These are phyloP conservation scores for Pyrrhoderma noxium DNA, from an alignment of 1,284 basidiomycete species.

Conservation along the genomic window DNA sequence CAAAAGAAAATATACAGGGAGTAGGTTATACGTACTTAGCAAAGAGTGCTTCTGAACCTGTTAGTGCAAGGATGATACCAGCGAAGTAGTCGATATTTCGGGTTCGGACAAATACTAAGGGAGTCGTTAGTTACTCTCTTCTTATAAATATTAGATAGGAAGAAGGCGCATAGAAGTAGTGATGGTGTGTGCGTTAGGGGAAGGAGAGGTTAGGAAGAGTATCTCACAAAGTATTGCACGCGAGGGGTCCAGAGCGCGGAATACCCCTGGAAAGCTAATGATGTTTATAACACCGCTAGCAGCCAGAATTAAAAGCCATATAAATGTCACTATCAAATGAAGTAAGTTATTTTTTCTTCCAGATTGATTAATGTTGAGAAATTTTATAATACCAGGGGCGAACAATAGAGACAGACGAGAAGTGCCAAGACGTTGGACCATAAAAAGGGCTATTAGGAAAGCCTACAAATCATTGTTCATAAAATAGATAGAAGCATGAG, in stretches of 20 bases:
- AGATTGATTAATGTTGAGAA: not conserved
- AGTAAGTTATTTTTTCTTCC: not conserved
- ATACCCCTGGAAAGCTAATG: constrained; percentile 46
- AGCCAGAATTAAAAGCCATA: constrained; percentile 50
- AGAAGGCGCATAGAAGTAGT: no score
- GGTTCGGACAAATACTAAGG: constrained; percentile 55
- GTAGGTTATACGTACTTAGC: constrained; percentile 58
- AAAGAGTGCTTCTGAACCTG: constrained; percentile 64
- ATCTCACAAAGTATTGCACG: constrained; percentile 51
- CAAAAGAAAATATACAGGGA: no score
- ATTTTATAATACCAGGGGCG: constrained; percentile 38
- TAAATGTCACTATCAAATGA: constrained; percentile 36
- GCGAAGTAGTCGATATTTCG: constrained; percentile 51
- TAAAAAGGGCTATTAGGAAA: constrained; percentile 52
- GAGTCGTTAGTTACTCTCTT: no score
- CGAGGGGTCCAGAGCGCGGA: constrained; percentile 60
- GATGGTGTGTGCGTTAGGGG: no score
- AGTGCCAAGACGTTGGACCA: constrained; percentile 54
- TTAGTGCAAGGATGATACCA: constrained; percentile 58
- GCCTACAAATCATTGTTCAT: constrained; percentile 28
- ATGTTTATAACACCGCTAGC: constrained; percentile 55
- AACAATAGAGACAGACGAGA: constrained; percentile 43
- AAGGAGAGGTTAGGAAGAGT: not conserved
- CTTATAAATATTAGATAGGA: no score
- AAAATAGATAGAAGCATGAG: not conserved